Evolutionary conservation across 1,139 yeast species (phyloP), one percentile per base, ranked within the genome.

Genomic region (Taphrina confusa): DNA sequence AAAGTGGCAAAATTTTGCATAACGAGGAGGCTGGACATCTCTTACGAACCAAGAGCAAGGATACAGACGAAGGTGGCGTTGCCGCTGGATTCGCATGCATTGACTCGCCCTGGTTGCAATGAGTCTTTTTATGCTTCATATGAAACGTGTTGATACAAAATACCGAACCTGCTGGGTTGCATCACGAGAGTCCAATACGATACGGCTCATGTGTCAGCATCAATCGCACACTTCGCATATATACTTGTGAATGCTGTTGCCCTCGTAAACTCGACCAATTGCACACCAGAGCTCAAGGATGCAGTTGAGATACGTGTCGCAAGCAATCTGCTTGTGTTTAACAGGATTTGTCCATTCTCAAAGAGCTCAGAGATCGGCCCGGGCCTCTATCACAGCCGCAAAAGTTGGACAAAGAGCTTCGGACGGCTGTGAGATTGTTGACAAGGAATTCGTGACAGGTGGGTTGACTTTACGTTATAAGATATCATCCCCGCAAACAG

Each of bases 41-140:
- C 65, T 76, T 92, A 67, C 82, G 98, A 73, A 88, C 97, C 1
- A 92, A 92, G 72, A 82, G 90, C 62, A 85, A 88, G 66, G 77
- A 85, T 1, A 86, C 95, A 61, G 84, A 92, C 72, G 98, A 92
- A 75, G 98, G 98, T 54, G 98, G 98, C 37, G 97, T 92, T 33
- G 97, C 97, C 30, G 97, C 98, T 12, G 98, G 98, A 0, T 92
- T 87, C 74, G 98, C 97, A 9, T 90, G 97, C 73, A 89, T 92
- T 57, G 98, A 92, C 73, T 42, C 51, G 12, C 51, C 51, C 16
- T 18, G 34, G 23, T 28, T 54, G 16, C 47, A 42, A 25, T 42
- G 33, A 42, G 31, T 27, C 18, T 25, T 42, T 4, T n/a, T n/a
- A n/a, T n/a, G n/a, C n/a, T n/a, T n/a, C n/a, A n/a, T n/a, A n/a